Conservation (phyloP, 192 early-diverging fungal species). For the Dissophora globulifera region DNA sequence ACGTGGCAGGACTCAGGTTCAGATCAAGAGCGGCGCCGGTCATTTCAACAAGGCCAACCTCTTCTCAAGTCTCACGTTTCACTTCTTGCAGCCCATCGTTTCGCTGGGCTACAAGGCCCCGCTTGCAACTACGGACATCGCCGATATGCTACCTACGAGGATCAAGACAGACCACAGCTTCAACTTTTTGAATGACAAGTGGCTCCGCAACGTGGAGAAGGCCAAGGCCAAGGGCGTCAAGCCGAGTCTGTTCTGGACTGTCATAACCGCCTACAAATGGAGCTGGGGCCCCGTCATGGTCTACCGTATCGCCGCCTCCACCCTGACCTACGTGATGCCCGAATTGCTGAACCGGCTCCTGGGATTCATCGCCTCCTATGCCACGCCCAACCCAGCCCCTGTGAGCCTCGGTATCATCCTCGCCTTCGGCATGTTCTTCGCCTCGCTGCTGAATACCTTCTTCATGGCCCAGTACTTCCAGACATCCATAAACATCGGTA, state of each 20-base stretch:
- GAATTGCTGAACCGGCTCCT: slow-evolving; percentile 38
- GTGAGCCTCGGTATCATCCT: slow-evolving; percentile 40
- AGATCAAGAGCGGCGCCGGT: slow-evolving; percentile 12
- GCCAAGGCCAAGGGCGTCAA: slow-evolving; percentile 15
- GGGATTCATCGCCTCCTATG: slow-evolving; percentile 37
- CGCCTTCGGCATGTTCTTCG: slow-evolving; percentile 55
- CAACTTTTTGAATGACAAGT: slow-evolving; percentile 8
- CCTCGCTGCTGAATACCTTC: slow-evolving; percentile 21
- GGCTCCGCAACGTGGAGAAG: slow-evolving; percentile 23
- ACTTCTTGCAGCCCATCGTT: slow-evolving; percentile 47
- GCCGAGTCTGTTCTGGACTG: slow-evolving; percentile 25
- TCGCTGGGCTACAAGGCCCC: slow-evolving; percentile 39
- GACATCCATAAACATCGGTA: slow-evolving; percentile 35
- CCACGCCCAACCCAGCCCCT: slow-evolving; percentile 17
- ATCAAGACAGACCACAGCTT: slow-evolving; percentile 29
- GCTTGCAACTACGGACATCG: slow-evolving; percentile 31
- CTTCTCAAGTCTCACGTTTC: slow-evolving; percentile 29
- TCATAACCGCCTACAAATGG: slow-evolving; percentile 19
- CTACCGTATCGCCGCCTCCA: slow-evolving; percentile 27
- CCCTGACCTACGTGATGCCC: slow-evolving; percentile 31
- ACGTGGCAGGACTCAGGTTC: slow-evolving; percentile 24
- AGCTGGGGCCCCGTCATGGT: slow-evolving; percentile 37
- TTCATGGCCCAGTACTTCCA: slow-evolving; percentile 42
- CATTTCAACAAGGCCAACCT: slow-evolving; percentile 50
- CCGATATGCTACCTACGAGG: slow-evolving; percentile 20